Percentiles rank a stretch among this genome's conserved stretches.
Evolutionary conservation across 2,329 filamentous ascomycete species (phyloP).

Genomic region (Calonectria hongkongensis): DNA sequence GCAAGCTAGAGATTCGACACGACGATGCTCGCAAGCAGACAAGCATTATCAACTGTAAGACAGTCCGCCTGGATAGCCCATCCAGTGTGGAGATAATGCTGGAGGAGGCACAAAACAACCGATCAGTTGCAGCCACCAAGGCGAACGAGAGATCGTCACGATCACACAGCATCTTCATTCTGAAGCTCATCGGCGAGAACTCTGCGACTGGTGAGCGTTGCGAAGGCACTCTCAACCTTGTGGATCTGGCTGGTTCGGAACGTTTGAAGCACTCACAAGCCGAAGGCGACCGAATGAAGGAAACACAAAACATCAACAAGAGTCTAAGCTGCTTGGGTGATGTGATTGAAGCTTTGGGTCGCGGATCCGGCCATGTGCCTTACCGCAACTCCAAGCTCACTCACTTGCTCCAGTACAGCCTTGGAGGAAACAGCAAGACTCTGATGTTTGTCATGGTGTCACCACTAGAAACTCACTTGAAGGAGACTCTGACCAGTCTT

Average conservation of each 20-base stretch:
- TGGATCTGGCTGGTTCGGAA: conserved; percentile 96
- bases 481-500: conserved; percentile 94
- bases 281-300: conserved; percentile 90
- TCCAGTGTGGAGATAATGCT: conserved; percentile 88
- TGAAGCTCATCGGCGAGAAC: conserved; percentile 85
- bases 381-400: conserved; percentile 98
- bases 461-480: conserved; percentile 91
- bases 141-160: conserved; percentile 96
- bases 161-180: conserved; percentile 96
- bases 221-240: conserved; percentile 95
- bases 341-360: conserved; percentile 94
- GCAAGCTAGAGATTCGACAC: conserved; percentile 92
- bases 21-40: conserved; percentile 89
- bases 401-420: conserved; percentile 93
- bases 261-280: conserved; percentile 90
- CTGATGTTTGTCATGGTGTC: conserved; percentile 99
- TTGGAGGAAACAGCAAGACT: conserved; percentile 97
- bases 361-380: conserved; percentile 88
- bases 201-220: conserved; percentile 85
- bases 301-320: conserved; percentile 98
- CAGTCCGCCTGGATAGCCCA: conserved; percentile 85
- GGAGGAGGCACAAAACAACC: conserved; percentile 86
- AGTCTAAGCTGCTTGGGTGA: conserved; percentile 93
- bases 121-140: conserved; percentile 96
- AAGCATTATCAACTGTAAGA: conserved; percentile 85